Percentiles rank a stretch among this genome's conserved stretches.
These are phyloP conservation scores for Plenodomus biglobosus DNA, from an alignment of 2,329 filamentous ascomycete species.

Conservation along the genomic window DNA sequence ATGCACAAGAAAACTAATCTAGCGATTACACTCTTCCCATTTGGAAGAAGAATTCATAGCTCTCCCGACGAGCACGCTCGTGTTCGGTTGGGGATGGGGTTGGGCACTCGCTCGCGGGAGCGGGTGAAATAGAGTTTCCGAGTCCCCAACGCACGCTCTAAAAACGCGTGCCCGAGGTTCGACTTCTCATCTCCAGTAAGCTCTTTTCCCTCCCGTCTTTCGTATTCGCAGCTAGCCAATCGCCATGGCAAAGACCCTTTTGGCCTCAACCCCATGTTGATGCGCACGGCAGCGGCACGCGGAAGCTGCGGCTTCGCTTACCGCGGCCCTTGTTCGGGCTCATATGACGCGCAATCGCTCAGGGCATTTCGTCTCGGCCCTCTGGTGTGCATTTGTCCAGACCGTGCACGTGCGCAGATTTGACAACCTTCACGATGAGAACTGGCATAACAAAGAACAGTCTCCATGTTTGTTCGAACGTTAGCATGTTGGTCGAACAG, in stretches of 20 bases:
- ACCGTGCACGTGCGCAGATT: not conserved
- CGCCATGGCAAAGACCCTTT: not conserved
- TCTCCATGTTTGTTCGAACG: not conserved
- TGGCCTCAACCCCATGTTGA: not conserved
- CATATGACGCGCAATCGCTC: no score
- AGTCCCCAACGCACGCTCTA: not conserved
- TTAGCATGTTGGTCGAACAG: not conserved
- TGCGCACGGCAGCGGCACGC: not conserved
- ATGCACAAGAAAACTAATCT: not conserved
- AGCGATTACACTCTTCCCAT: not conserved
- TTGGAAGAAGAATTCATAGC: not conserved
- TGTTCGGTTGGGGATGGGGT: not conserved
- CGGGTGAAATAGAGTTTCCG: not conserved
- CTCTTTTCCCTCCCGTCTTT: not conserved
- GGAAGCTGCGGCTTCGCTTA: not conserved
- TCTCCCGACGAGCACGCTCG: not conserved
- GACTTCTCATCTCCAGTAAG: not conserved
- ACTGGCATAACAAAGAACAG: not conserved
- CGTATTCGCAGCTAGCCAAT: not conserved
- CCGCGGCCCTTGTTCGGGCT: not conserved
- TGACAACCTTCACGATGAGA: not conserved
- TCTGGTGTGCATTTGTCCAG: not conserved
- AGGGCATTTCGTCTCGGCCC: no score
- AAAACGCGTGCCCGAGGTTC: not conserved
- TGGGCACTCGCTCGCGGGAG: no score